These are phyloP conservation scores for Cenchrus fungigraminus DNA, from an alignment of 176 grass and related monocot genomes.

Conservation along the genomic window DNA sequence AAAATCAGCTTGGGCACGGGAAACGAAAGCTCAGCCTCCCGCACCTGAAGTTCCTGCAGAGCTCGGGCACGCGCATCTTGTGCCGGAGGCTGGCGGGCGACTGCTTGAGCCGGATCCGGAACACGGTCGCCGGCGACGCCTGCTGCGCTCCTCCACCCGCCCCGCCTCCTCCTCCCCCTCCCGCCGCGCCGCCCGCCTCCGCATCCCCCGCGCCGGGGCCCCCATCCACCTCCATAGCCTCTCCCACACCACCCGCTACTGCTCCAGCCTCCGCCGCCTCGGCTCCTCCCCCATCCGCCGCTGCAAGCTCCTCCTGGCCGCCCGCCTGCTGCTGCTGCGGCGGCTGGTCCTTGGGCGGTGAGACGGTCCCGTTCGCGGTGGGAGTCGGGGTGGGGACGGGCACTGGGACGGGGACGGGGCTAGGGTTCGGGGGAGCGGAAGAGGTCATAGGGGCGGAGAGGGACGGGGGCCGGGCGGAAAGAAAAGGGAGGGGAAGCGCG, in stretches of 20 bases:
- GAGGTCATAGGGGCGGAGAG: slow-evolving; percentile 79
- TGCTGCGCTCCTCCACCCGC: slow-evolving; percentile 38
- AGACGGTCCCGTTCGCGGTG: slow-evolving; percentile 32
- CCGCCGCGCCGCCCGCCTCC: slow-evolving; percentile 43
- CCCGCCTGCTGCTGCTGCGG: slow-evolving; percentile 35
- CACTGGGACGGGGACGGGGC: slow-evolving; percentile 44
- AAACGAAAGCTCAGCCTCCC: not conserved
- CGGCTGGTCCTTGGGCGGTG: slow-evolving; percentile 46
- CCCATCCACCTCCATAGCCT: slow-evolving; percentile 69
- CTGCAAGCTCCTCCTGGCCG: slow-evolving; percentile 42
- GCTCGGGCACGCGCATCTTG: slow-evolving; percentile 97
- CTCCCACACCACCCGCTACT: slow-evolving; percentile 11
- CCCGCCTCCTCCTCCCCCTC: slow-evolving; percentile 34
- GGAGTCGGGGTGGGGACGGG: slow-evolving; percentile 37
- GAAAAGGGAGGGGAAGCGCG: not conserved
- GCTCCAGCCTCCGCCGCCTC: slow-evolving; percentile 49
- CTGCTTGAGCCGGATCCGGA: slow-evolving; percentile 94
- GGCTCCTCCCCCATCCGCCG: slow-evolving; percentile 31
- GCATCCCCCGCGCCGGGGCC: slow-evolving; percentile 48
- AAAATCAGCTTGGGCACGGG: not conserved
- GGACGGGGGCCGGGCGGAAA: slow-evolving; percentile 12
- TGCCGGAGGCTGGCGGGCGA: slow-evolving; percentile 68
- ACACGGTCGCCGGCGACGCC: slow-evolving; percentile 73
- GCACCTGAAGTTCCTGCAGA: slow-evolving; percentile 97
- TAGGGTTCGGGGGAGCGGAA: slow-evolving; percentile 68